These are phyloP conservation scores for Papilionanthe hybrid DNA, from an alignment of 116 monocot species.

Conservation along the genomic window DNA sequence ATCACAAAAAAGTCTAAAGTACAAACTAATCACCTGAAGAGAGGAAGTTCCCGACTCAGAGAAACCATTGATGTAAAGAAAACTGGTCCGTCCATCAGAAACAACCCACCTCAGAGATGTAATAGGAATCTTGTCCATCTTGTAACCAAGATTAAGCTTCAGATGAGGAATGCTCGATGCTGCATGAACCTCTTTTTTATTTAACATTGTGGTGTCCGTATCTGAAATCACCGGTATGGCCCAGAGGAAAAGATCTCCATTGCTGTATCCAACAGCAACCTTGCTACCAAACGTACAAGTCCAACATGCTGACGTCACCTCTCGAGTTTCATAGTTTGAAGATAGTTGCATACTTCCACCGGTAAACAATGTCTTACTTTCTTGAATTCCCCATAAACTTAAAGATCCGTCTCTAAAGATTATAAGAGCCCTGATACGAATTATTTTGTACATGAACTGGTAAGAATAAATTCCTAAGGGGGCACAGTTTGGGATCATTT, in stretches of 20 bases:
- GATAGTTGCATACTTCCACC: conserved; percentile 36
- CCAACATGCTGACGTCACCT: conserved; percentile 72
- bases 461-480: conserved; percentile 3
- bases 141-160: conserved; percentile 89
- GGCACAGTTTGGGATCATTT: too few species aligned
- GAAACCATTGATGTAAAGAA: conserved; percentile 72
- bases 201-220: conserved; percentile 9
- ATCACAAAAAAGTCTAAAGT: neutral
- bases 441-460: conserved; percentile 3
- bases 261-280: conserved; percentile 71
- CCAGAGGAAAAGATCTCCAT: conserved; percentile 81
- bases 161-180: conserved; percentile 51
- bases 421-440: conserved; percentile 64
- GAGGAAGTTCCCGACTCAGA: conserved; percentile 41
- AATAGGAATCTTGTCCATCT: conserved; percentile 70
- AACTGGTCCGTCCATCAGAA: conserved; percentile 43
- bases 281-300: conserved; percentile 70
- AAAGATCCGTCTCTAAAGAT: conserved; percentile 69
- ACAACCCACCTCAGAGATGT: conserved; percentile 51
- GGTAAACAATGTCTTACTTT: conserved; percentile 50
- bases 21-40: conserved; percentile 58
- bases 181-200: conserved; percentile 23
- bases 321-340: conserved; percentile 40
- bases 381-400: conserved; percentile 68
- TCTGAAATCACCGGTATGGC: conserved; percentile 38